Base-by-base conservation (phyloP, 495 filamentous ascomycete species). In the Neurospora sp. region DNA sequence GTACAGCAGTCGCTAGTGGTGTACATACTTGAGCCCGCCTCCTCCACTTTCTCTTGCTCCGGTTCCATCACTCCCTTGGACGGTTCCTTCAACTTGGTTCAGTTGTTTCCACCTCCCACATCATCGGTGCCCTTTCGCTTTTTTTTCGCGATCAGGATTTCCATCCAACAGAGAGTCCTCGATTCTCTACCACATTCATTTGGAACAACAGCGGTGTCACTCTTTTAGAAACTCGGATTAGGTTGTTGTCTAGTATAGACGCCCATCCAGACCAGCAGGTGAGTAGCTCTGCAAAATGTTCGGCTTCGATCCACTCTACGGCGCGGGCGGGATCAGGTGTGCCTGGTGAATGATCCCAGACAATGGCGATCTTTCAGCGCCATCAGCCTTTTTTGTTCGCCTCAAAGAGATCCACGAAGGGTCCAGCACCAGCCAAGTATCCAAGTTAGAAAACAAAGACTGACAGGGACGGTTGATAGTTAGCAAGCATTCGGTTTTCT, bases 151-250 rank as follows among this genome's bases (percentile, higher is more conserved):
- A 70, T 71, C 59, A 46, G 69, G 66, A 66, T 79, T 70, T 83
- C 81, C 79, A 80, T 79, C 83, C 85, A 86, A 86, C 82, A 84
- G 85, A 87, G 85, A 85, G 84, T 82, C 76, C 74, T 40, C 73
- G 41, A 71, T 84, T 87, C 86, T 88, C 87, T 85, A 84, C 80
- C 84, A 89, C 87, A 86, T 85, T 89, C 87, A 73, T 89, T 89
- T 88, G 85, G 86, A 85, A 85, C 78, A 70, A 79, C 71, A 76
- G 46, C 20, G 54, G 54, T 62, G 54, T 62, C 54, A 62, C 27
- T 62, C 23, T 16, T 62, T 62, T 62, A 35, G 54, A 62, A 62
- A 62, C 23, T 39, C 72, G 72, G 48, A 59, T 41, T n/a, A 37
- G 70, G 71, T 69, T 44, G 37, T 70, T 72, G 44, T 69, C 70